Evolutionary conservation across 2,329 filamentous ascomycete species (phyloP).

Genomic region (Whalleya microplaca): DNA sequence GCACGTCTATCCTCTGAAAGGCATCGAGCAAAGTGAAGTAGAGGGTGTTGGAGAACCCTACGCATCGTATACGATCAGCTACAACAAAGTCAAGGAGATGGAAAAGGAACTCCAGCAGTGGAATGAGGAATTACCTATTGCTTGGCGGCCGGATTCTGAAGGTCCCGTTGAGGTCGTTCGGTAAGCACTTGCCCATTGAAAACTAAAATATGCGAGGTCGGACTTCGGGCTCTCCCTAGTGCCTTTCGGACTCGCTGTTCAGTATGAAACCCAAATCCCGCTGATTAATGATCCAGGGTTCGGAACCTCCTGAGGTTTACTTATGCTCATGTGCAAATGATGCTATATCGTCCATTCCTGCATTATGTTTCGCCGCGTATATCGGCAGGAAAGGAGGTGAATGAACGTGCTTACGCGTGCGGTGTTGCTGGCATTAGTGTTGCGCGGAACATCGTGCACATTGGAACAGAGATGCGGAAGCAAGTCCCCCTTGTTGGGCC

Average conservation of each 20-base stretch:
- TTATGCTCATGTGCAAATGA: slow-evolving; percentile 83
- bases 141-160: slow-evolving; percentile 79
- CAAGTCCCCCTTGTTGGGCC: slow-evolving; percentile 76
- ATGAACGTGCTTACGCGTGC: slow-evolving; percentile 79
- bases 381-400: slow-evolving; percentile 60
- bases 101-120: slow-evolving; percentile 66
- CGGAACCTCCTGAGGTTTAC: slow-evolving; percentile 77
- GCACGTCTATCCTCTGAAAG: slow-evolving; percentile 67
- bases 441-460: slow-evolving; percentile 75
- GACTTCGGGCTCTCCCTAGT: background rate
- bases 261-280: background rate
- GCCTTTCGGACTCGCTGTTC: background rate
- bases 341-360: slow-evolving; percentile 81
- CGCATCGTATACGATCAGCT: slow-evolving; percentile 65
- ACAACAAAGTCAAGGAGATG: slow-evolving; percentile 65
- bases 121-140: slow-evolving; percentile 70
- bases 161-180: slow-evolving; percentile 74
- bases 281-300: slow-evolving; percentile 46
- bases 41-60: slow-evolving; percentile 45
- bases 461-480: slow-evolving; percentile 76
- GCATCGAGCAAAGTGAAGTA: slow-evolving; percentile 50
- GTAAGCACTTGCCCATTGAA: slow-evolving; percentile 52
- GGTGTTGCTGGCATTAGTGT: slow-evolving; percentile 65
- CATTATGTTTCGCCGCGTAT: slow-evolving; percentile 76
- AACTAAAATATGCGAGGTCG: background rate